Base-by-base conservation (phyloP, 139 green algal species). In the Nannochloris sp. region DNA sequence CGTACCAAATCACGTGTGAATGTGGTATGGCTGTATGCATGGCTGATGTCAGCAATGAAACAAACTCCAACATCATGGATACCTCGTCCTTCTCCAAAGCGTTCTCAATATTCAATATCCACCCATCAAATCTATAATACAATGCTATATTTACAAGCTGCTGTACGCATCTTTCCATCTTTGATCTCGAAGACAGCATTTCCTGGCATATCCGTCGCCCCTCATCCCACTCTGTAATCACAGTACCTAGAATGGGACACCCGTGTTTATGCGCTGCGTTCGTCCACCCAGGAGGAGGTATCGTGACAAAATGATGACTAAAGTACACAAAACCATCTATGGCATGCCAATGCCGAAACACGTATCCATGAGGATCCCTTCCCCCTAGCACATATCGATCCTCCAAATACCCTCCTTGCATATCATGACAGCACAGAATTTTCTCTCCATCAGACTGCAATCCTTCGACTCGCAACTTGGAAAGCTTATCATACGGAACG, bases 91-190 rank as follows among this genome's bases (percentile, higher is more conserved):
- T 40, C 29, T 67, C 28, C 56, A 95, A 25, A 1, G 36, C 51
- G 65, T 90, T 91, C 75, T 95, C 88, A 37, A 95, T 87, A 75
- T 95, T 95, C 30, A 95, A 31, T 50, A 95, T 73, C 88, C 88
- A 95, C 29, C 88, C 88, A 29, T 95, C 88, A 74, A 95, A 95
- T 33, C 80, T 79, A 44, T 83, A 73, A 56, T 75, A 70, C 14
- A 16, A 14, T 2, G 84, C 81, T 28, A 95, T 60, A 26, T 46
- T 37, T 12, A 75, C 73, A 49, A 93, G 79, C 73, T 81, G 76
- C 11, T 67, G 36, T 5, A 85, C 87, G 2, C 64, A 55, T 12
- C 16, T 44, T 37, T 65, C 58, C 6, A 78, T 69, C 6, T 46
- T 61, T 0, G 56, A 63, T 0, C 56, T 37, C 12, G n/a, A 70